Evolutionary conservation across 2,329 filamentous ascomycete genomes (phyloP).

Genomic region (Fusarium solani-melongenae): DNA sequence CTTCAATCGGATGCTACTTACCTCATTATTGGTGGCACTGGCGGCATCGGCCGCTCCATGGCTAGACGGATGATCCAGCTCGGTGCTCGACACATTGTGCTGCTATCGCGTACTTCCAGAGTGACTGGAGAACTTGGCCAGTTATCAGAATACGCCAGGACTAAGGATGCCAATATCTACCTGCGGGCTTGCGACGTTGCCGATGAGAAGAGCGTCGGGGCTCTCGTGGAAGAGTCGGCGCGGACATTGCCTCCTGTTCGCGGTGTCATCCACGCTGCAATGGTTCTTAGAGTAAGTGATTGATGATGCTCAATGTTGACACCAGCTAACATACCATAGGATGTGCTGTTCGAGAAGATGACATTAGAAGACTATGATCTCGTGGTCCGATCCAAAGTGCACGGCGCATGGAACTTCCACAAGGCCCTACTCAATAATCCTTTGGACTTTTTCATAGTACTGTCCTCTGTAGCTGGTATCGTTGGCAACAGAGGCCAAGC

Average conservation of each 20-base stretch:
- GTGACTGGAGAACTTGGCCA: neutral
- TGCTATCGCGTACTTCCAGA: conserved; percentile 43
- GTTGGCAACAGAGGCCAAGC: neutral
- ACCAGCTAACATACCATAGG: neutral
- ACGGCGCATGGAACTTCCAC: neutral
- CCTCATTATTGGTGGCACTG: conserved; percentile 58
- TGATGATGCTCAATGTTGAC: neutral
- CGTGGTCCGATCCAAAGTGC: neutral
- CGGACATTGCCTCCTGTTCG: neutral
- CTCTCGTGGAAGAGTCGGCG: neutral
- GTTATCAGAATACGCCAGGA: neutral
- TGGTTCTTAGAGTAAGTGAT: neutral
- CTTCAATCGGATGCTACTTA: conserved; percentile 42
- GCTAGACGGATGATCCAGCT: conserved; percentile 57
- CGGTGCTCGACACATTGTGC: conserved; percentile 56
- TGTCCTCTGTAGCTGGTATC: neutral
- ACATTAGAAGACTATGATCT: neutral
- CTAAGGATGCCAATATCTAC: neutral
- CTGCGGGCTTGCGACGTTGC: neutral
- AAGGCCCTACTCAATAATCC: neutral
- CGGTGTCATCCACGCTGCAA: neutral
- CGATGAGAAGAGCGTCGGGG: neutral
- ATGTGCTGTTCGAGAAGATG: neutral
- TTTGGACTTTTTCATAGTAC: neutral
- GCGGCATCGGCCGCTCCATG: conserved; percentile 58